Evolutionary conservation across 768 basidiomycete genomes (phyloP).

Genomic region (Xerocomellus dryophilus): DNA sequence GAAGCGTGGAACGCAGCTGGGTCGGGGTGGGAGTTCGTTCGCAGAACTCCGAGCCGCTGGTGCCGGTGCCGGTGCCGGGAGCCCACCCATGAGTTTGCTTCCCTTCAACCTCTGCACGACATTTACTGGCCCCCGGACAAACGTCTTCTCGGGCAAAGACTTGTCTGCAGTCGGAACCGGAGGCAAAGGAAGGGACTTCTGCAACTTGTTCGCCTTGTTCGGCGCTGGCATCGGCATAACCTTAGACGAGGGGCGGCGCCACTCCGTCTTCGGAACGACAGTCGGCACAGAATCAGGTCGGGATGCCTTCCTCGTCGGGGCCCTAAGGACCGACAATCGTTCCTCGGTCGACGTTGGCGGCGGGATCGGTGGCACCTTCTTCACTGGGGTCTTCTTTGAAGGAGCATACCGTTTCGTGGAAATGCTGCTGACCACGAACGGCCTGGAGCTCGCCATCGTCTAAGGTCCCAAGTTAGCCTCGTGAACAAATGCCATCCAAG

Average conservation of each 20-base stretch:
- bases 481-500: too few relatives aligned
- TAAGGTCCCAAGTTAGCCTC: background rate
- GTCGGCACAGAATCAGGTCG: background rate
- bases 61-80: background rate
- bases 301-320: background rate
- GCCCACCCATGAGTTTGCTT: background rate
- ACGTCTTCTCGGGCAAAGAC: background rate
- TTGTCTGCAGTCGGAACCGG: too few relatives aligned
- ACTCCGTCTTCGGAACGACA: background rate
- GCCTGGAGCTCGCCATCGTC: background rate
- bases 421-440: slow-evolving; percentile 11
- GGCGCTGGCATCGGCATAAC: background rate
- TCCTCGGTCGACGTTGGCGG: background rate
- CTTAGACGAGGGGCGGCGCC: background rate
- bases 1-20: background rate
- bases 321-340: background rate
- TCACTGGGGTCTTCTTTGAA: background rate
- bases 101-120: background rate
- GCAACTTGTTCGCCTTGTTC: background rate
- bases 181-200: background rate
- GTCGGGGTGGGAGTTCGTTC: background rate
- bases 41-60: background rate
- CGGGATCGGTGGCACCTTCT: background rate
- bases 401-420: background rate
- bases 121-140: background rate